phyloP scores from a whole-genome alignment of 1,284 basidiomycete species.

The Naganishia liquefaciens region DNA sequence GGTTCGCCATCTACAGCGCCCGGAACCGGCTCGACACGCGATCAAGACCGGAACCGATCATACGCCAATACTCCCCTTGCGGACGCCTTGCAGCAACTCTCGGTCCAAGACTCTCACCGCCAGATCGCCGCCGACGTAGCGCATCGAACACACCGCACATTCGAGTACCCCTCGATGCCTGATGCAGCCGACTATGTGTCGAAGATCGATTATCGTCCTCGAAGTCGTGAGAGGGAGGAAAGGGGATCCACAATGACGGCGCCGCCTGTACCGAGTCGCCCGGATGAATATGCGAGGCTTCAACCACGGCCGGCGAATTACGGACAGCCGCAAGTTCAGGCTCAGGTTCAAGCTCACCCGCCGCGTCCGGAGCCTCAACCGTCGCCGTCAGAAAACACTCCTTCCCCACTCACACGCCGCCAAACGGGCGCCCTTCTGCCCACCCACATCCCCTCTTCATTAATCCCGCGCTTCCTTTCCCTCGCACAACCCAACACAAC shows the following conservation, averaged over 20 bases:
- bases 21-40: not conserved
- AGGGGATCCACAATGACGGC: not conserved
- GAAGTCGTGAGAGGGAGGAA: not conserved
- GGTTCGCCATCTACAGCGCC: no score
- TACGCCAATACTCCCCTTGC: not conserved
- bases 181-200: constrained; percentile 9
- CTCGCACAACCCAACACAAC: constrained; percentile 66
- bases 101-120: not conserved
- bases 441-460: constrained; percentile 17
- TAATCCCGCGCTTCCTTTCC: constrained; percentile 60
- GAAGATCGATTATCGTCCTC: constrained; percentile 6
- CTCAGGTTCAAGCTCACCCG: not conserved
- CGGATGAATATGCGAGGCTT: constrained; percentile 5
- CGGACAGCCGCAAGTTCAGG: not conserved
- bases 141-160: constrained; percentile 1
- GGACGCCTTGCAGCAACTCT: not conserved
- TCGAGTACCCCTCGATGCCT: constrained; percentile 26
- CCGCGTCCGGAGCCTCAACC: not conserved
- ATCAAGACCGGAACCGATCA: not conserved
- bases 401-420: not conserved
- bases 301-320: constrained; percentile 12
- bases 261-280: constrained; percentile 11
- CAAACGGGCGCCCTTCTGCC: constrained; percentile 19
- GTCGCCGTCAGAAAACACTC: not conserved
- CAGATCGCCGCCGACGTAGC: not conserved